Evolutionary conservation across 1,284 basidiomycete genomes (phyloP).

Genomic region (Golubevia pallescens): DNA sequence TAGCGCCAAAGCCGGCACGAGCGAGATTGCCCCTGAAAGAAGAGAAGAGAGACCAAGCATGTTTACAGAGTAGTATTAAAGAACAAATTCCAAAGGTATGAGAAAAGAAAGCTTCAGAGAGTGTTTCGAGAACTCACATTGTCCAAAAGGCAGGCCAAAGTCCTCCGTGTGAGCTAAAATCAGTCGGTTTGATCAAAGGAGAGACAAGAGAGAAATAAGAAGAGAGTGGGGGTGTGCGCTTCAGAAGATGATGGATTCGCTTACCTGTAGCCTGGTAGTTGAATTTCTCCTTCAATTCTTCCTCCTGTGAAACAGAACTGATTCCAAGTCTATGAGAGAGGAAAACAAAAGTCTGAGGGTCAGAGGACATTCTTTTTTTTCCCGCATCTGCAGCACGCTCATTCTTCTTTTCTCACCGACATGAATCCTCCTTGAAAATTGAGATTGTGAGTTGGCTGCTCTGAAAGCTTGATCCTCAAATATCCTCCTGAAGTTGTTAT

Average conservation of each 20-base stretch:
- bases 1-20: too few relatives aligned
- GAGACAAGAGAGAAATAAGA: slow-evolving; percentile 4
- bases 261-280: neutral
- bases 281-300: neutral
- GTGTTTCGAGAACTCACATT: too few relatives aligned
- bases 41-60: neutral
- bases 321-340: neutral
- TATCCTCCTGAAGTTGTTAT: neutral
- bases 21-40: neutral
- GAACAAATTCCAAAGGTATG: too few relatives aligned
- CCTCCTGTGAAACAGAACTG: neutral
- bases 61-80: too few relatives aligned
- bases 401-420: too few relatives aligned
- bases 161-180: too few relatives aligned
- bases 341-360: too few relatives aligned
- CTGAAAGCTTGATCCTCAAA: neutral
- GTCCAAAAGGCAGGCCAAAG: too few relatives aligned
- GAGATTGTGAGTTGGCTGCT: neutral
- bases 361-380: too few relatives aligned
- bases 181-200: neutral
- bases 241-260: neutral
- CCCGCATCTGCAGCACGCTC: too few relatives aligned
- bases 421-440: neutral
- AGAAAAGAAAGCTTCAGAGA: too few relatives aligned
- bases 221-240: neutral